Percentiles rank a stretch among this genome's conserved stretches.
phyloP scores from a whole-genome alignment of 176 grass and related monocot species.

The Carex pumila region DNA sequence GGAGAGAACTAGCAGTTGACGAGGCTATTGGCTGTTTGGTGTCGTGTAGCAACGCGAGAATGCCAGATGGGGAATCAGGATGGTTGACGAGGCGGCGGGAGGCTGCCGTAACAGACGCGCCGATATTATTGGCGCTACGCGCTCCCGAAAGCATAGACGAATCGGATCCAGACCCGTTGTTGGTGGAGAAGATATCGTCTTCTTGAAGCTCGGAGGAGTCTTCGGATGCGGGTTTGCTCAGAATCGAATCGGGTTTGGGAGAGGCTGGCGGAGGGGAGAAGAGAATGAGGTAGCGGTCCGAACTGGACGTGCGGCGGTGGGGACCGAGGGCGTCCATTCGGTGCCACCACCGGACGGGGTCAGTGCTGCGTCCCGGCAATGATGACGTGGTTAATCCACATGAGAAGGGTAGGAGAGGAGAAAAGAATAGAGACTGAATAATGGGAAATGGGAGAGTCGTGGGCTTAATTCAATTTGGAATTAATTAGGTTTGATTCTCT shows the following conservation, averaged over 20 bases:
- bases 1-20: not conserved
- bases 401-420: not conserved
- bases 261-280: slow-evolving; percentile 22
- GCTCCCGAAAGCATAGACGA: not conserved
- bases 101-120: not conserved
- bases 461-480: not conserved
- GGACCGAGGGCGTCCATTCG: slow-evolving; percentile 8
- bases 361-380: not conserved
- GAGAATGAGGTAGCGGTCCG: slow-evolving; percentile 15
- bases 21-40: not conserved
- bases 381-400: not conserved
- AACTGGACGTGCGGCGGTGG: slow-evolving; percentile 10
- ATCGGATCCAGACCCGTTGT: slow-evolving; percentile 8
- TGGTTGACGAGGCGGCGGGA: not conserved
- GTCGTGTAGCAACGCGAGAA: not conserved
- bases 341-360: slow-evolving; percentile 3
- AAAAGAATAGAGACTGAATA: slow-evolving; percentile 2
- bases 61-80: not conserved
- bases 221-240: not conserved
- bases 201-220: slow-evolving; percentile 17
- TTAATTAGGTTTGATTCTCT: not conserved
- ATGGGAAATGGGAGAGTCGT: not conserved
- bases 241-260: slow-evolving; percentile 5
- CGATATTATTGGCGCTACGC: not conserved
- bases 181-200: slow-evolving; percentile 22